These are phyloP conservation scores for Asterionellopsis glacialis DNA, from an alignment of 108 stramenopile genomes.

Conservation along the genomic window DNA sequence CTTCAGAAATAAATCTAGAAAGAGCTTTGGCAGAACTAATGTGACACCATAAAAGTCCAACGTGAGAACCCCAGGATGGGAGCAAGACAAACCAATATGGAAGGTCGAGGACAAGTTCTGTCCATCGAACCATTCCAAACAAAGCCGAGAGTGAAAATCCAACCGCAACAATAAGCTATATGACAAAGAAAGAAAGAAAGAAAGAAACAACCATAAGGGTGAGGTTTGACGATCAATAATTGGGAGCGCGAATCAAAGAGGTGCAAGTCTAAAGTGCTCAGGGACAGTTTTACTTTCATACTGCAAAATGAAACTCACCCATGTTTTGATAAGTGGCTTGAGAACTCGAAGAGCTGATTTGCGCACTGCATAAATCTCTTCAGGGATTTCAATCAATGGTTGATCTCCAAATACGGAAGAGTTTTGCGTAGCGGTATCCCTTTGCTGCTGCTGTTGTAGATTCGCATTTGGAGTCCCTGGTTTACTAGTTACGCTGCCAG, in stretches of 20 bases:
- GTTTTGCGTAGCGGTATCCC: neutral
- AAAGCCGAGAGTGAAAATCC: slow-evolving; percentile 67
- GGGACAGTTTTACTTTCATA: neutral
- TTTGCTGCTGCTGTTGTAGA: neutral
- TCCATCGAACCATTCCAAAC: slow-evolving; percentile 71
- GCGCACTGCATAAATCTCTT: slow-evolving; percentile 76
- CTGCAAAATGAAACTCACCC: slow-evolving; percentile 62
- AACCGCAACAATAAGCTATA: slow-evolving; percentile 70
- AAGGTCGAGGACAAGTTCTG: slow-evolving; percentile 39
- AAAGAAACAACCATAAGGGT: neutral
- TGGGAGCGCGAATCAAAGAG: neutral
- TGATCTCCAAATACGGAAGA: slow-evolving; percentile 4
- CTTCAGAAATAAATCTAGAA: slow-evolving; percentile 70
- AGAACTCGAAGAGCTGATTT: slow-evolving; percentile 72
- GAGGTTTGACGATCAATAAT: too few species aligned
- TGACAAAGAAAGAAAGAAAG: neutral
- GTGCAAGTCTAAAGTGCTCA: neutral
- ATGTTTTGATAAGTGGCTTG: slow-evolving; percentile 76
- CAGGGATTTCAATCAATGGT: slow-evolving; percentile 69
- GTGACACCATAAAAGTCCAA: slow-evolving; percentile 65
- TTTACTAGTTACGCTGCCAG: too few species aligned
- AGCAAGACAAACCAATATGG: slow-evolving; percentile 78
- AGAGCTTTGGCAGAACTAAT: slow-evolving; percentile 60
- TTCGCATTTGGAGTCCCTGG: neutral
- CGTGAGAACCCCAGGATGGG: slow-evolving; percentile 72